Evolutionary conservation across 73 alveolate species (phyloP), one percentile per base, ranked within the genome.

Genomic region (Halteria grandinella): DNA sequence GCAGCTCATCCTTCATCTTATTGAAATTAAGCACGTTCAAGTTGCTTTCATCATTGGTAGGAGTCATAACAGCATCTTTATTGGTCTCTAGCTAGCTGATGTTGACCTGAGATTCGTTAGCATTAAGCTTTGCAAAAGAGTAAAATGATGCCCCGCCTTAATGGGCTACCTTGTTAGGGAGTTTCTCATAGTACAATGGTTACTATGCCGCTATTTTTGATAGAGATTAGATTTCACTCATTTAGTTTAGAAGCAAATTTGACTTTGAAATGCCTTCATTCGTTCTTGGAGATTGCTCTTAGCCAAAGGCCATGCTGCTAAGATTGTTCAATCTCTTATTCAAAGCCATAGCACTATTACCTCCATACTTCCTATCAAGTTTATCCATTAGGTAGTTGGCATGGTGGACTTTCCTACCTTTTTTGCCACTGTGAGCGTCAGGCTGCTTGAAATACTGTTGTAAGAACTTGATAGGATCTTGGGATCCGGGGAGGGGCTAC

Each of bases 381-480:
- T 66, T 66, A 14, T 63, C 80, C 50, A 44, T 28, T 32, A 66
- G 69, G 45, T 66, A 66, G 24, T 66, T 66, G 8, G 41, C 52
- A n/a, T 41, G 39, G 14, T 52, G 23, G n/a, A 55, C 49, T 24
- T 33, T 66, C 32, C 80, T 66, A 1, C n/a, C 29, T 4, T 54
- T 41, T 5, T 12, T 32, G 10, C 47, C 47, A 40, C 54, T 25
- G 50, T 6, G 15, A 7, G 63, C n/a, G n/a, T n/a, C n/a, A n/a
- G n/a, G n/a, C n/a, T n/a, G 69, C 21, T 66, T 66, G 29, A 66
- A 66, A 28, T 66, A 66, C 6, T 66, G 45, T 32, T 66, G 36
- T 32, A 66, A 28, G 23, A 66, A 66, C 24, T 66, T 66, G 7
- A 66, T 66, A 23, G 80, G 80, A 32, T 66, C 80, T n/a, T n/a